phyloP scores from a whole-genome alignment of 768 basidiomycete genomes.

The Suillus spraguei region DNA sequence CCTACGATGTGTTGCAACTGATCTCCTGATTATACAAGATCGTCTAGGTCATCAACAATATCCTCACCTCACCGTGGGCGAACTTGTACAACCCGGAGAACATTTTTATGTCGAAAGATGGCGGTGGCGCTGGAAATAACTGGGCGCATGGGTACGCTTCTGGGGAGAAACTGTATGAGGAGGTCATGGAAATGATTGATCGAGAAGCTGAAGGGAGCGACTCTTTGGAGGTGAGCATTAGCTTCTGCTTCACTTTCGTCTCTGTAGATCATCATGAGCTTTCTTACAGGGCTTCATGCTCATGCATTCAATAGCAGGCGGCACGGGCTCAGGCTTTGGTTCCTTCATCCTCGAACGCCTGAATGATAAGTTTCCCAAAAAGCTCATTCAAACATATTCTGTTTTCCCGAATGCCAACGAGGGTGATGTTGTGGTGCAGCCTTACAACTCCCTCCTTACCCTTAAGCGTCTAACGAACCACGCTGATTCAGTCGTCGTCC shows the following conservation, averaged over 20 bases:
- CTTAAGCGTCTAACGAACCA: constrained; percentile 94
- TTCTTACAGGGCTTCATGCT: constrained; percentile 92
- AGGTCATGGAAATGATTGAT: constrained; percentile 99
- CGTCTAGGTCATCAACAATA: constrained; percentile 91
- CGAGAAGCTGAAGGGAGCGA: constrained; percentile 98
- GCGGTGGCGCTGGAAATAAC: constrained; percentile 99
- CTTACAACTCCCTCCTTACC: constrained; percentile 94
- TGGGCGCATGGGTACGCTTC: constrained; percentile 95
- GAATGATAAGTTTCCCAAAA: constrained; percentile 98
- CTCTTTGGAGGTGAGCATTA: constrained; percentile 77
- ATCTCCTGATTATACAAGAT: constrained; percentile 6
- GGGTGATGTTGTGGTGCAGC: constrained; percentile 97
- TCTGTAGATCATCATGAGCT: constrained; percentile 5
- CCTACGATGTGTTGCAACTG: neutral
- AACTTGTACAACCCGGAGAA: constrained; percentile 97
- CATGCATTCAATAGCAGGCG: constrained; percentile 98
- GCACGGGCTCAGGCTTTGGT: constrained; percentile 96
- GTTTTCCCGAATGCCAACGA: constrained; percentile 96
- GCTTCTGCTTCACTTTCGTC: neutral
- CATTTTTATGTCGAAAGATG: constrained; percentile 93
- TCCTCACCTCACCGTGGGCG: constrained; percentile 84
- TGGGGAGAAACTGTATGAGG: constrained; percentile 92
- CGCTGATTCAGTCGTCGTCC: constrained; percentile 95
- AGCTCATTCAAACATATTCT: constrained; percentile 98
- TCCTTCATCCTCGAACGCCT: constrained; percentile 97